phyloP scores from a whole-genome alignment of 2,329 filamentous ascomycete genomes.

The Cercospora sp. region DNA sequence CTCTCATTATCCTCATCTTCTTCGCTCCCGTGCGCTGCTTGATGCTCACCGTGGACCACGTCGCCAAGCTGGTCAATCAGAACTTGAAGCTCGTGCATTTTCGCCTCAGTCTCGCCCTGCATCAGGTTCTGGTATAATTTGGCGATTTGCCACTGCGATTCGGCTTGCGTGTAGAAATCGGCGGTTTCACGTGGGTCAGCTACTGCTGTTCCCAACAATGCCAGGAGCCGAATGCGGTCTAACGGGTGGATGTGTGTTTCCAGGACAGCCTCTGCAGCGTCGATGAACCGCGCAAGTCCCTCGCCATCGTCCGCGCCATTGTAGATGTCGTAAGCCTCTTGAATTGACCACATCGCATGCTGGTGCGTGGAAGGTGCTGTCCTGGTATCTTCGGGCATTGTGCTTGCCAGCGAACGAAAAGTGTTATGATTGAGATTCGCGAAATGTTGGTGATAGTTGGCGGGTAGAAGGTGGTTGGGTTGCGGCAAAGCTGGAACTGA shows the following conservation, averaged over 20 bases:
- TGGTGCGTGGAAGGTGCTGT: background rate
- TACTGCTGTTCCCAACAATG: background rate
- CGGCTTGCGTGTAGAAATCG: background rate
- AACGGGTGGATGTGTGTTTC: background rate
- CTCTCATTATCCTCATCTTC: background rate
- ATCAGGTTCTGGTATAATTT: background rate
- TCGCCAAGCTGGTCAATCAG: background rate
- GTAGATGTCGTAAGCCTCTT: background rate
- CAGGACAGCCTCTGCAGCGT: background rate
- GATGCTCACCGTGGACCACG: background rate
- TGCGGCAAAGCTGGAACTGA: background rate
- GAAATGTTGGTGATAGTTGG: background rate
- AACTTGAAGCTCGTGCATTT: background rate
- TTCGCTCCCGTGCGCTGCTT: background rate
- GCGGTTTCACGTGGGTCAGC: background rate
- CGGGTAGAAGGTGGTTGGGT: background rate
- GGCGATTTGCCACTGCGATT: background rate
- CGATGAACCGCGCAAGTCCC: background rate
- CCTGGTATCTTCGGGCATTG: background rate
- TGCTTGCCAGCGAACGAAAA: background rate
- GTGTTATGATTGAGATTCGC: background rate
- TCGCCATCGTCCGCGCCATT: background rate
- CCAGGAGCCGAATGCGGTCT: background rate
- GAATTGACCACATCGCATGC: background rate
- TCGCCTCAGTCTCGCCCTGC: background rate